Evolutionary conservation across 2,329 filamentous ascomycete genomes (phyloP).

Genomic region (Colletotrichum endophyticum): DNA sequence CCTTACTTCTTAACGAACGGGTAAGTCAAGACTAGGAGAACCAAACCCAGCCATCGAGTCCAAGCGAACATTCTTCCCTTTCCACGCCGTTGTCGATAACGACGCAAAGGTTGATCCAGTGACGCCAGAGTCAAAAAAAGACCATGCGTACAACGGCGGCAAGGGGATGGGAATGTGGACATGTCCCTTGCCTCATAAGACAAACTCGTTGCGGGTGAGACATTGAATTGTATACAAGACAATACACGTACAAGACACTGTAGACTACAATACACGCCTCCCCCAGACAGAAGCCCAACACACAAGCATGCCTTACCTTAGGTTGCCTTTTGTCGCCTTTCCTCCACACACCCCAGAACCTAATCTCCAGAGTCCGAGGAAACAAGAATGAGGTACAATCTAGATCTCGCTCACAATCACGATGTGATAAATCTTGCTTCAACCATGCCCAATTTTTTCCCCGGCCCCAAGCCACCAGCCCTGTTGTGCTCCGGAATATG

Average conservation of each 20-base stretch:
- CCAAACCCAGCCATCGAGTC: not conserved
- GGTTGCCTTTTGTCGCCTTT: not conserved
- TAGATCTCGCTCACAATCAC: constrained; percentile 10
- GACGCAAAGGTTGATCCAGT: not conserved
- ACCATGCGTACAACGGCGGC: not conserved
- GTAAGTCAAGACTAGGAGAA: not conserved
- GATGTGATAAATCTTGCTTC: constrained; percentile 18
- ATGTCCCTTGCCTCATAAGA: not conserved
- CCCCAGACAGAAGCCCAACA: not conserved
- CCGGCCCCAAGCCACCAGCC: not conserved
- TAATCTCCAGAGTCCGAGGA: not conserved
- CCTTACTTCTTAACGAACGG: not conserved
- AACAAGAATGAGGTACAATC: not conserved
- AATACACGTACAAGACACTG: not conserved
- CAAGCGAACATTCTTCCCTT: not conserved
- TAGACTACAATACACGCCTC: not conserved
- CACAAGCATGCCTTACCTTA: not conserved
- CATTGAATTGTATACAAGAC: not conserved
- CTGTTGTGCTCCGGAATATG: not conserved
- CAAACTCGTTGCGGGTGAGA: constrained; percentile 2
- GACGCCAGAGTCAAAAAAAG: not conserved
- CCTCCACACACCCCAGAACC: not conserved
- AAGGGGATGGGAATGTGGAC: not conserved
- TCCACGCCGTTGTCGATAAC: not conserved
- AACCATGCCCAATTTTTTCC: not conserved